Conservation (phyloP, 768 basidiomycete species). For the Pholiota microspora region DNA sequence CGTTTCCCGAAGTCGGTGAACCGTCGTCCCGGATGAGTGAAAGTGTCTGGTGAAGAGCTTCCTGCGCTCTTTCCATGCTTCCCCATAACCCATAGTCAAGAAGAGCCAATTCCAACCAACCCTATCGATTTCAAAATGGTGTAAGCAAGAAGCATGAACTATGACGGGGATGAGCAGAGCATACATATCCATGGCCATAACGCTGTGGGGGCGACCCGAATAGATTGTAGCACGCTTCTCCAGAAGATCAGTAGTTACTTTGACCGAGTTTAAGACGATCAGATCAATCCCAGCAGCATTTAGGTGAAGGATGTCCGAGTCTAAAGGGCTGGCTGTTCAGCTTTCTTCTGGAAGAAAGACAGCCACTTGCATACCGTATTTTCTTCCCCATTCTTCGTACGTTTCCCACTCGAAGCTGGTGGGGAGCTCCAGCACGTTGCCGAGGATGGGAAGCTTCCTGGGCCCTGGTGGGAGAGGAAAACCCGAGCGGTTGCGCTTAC, state of each 20-base stretch:
- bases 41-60: slow-evolving; percentile 22
- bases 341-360: background rate
- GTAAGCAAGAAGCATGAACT: background rate
- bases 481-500: slow-evolving; percentile 1
- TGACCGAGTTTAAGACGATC: slow-evolving; percentile 20
- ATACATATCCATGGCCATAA: slow-evolving; percentile 11
- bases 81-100: slow-evolving; percentile 17
- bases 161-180: background rate
- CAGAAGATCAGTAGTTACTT: slow-evolving; percentile 19
- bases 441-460: slow-evolving; percentile 22
- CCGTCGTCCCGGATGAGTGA: slow-evolving; percentile 9
- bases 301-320: slow-evolving; percentile 22
- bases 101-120: slow-evolving; percentile 21
- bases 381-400: slow-evolving; percentile 38
- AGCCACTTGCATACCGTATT: slow-evolving; percentile 29
- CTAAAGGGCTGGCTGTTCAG: slow-evolving; percentile 5
- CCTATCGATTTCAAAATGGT: too few species aligned
- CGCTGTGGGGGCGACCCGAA: slow-evolving; percentile 15
- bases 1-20: slow-evolving; percentile 11
- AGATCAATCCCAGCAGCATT: slow-evolving; percentile 17
- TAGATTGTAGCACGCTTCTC: slow-evolving; percentile 21
- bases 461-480: slow-evolving; percentile 5
- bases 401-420: slow-evolving; percentile 39
- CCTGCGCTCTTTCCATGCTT: slow-evolving; percentile 21
- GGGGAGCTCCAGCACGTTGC: slow-evolving; percentile 44